Evolutionary conservation across 169 alveolate species (phyloP).

Genomic region (Plasmodium cynomolgi): DNA sequence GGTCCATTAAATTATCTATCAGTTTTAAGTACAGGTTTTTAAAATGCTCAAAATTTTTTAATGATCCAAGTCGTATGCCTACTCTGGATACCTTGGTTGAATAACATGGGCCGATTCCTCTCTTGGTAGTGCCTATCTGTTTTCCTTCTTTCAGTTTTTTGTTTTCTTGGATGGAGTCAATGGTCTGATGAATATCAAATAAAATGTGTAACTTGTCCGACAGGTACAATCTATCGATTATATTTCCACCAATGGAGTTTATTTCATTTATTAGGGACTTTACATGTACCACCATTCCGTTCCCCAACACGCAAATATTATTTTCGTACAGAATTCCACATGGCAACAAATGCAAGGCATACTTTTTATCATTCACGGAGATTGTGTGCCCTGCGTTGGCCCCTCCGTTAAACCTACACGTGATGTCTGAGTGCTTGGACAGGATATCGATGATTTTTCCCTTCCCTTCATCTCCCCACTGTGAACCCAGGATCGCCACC

Average conservation of each 20-base stretch:
- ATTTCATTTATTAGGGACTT: conserved; percentile 78
- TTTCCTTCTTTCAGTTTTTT: conserved; percentile 76
- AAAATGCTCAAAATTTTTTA: conserved; percentile 85
- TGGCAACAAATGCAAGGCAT: conserved; percentile 94
- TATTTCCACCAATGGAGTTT: conserved; percentile 66
- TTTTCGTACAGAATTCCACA: conserved; percentile 91
- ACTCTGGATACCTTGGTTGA: conserved; percentile 91
- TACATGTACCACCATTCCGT: conserved; percentile 93
- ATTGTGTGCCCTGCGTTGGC: conserved; percentile 95
- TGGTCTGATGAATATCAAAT: conserved; percentile 85
- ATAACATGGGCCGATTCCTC: conserved; percentile 97
- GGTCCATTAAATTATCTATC: conserved; percentile 76
- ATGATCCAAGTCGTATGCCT: conserved; percentile 91
- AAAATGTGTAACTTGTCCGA: conserved; percentile 94
- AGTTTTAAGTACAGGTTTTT: conserved; percentile 78
- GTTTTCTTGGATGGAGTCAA: conserved; percentile 83
- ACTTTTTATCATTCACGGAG: conserved; percentile 84
- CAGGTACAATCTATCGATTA: conserved; percentile 83
- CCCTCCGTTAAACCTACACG: conserved; percentile 96
- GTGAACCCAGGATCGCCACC: conserved; percentile 90
- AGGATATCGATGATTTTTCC: conserved; percentile 95
- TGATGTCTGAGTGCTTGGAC: conserved; percentile 89
- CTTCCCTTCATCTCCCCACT: conserved; percentile 99
- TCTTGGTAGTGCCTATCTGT: conserved; percentile 94
- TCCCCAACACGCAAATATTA: conserved; percentile 90